Base-by-base conservation (phyloP, 2,329 filamentous ascomycete species). In the Cadophora malorum region DNA sequence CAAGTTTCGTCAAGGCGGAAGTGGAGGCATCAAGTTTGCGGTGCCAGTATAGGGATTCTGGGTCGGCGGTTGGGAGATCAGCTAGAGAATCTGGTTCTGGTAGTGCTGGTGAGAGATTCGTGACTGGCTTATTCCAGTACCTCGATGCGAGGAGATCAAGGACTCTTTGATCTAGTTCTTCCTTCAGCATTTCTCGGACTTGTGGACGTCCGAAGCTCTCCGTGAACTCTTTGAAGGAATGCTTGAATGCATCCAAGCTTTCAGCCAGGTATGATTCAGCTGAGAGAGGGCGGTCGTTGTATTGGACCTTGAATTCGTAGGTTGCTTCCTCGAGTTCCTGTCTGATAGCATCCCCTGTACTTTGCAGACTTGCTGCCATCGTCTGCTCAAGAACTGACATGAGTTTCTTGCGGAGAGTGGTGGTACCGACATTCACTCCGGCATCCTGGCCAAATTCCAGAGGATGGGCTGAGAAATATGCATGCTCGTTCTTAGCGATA, bases 281-380 rank as follows among this genome's bases (percentile, higher is more conserved):
- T 62, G 93, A 97, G 45, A 99, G 83, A 1, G 95, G 93, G 7
- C 96, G 90, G 78, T 99, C 96, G 76, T 99, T 99, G 81, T 99
- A 99, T 79, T 99, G 96, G 5, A 99, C 96, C 79, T 99, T 99
- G 85, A 97, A 99, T 80, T 99, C 95, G 77, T 99, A 99, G 0
- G 93, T 95, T 3, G 96, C 94, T 80, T 99, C 96, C 76, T 97
- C 95, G 0, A 99, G 87, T 79, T 99, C 96, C 78, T 97, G 93
- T 70, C 91, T 91, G 72, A 99, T 97, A 10, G 94, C 93, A 77
- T 97, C 93, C 74, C 92, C 92, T 3, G 96, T 99, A 65, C 89
- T 89, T 74, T 96, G 92, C 65, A 99, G 84, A 75, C 93, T 97
- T 41, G 92, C 89, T 33, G 95, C 95, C 96, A 99, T 99, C 4